These are phyloP conservation scores for Cutaneotrichosporon spelunceum DNA, from an alignment of 1,284 basidiomycete genomes.

Conservation along the genomic window DNA sequence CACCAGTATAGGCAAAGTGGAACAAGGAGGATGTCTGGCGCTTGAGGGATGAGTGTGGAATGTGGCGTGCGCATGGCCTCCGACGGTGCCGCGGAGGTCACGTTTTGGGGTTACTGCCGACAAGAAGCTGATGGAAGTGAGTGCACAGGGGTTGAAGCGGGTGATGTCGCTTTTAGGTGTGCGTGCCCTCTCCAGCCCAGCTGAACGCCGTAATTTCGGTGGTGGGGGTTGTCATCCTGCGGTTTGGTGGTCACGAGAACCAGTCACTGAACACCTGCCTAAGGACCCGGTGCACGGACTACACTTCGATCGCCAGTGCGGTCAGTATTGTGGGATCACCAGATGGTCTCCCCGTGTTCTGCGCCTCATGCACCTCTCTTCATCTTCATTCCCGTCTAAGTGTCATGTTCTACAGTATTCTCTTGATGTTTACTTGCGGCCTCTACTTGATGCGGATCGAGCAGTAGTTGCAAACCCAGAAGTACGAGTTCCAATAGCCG, in stretches of 20 bases:
- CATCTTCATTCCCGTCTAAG: neutral
- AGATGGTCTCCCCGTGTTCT: neutral
- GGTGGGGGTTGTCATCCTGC: neutral
- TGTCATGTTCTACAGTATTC: neutral
- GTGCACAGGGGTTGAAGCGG: too few relatives aligned
- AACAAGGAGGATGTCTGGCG: neutral
- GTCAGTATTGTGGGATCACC: neutral
- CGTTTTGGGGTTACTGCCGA: neutral
- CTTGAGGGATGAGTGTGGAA: neutral
- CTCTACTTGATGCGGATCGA: neutral
- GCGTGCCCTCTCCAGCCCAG: neutral
- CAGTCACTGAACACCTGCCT: neutral
- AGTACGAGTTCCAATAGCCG: neutral
- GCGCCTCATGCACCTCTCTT: neutral
- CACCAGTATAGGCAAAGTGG: neutral
- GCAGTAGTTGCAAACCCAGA: neutral
- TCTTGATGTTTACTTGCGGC: neutral
- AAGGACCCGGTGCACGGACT: neutral
- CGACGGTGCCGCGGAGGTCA: neutral
- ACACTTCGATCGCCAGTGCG: neutral
- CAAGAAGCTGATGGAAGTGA: neutral
- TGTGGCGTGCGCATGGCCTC: neutral
- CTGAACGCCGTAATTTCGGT: neutral
- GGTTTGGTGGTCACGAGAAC: neutral
- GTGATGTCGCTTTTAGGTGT: too few relatives aligned